Evolutionary conservation across 257 asterid genomes (phyloP), one percentile per base, ranked within the genome.

Genomic region (Nyctanthes arbortristis): DNA sequence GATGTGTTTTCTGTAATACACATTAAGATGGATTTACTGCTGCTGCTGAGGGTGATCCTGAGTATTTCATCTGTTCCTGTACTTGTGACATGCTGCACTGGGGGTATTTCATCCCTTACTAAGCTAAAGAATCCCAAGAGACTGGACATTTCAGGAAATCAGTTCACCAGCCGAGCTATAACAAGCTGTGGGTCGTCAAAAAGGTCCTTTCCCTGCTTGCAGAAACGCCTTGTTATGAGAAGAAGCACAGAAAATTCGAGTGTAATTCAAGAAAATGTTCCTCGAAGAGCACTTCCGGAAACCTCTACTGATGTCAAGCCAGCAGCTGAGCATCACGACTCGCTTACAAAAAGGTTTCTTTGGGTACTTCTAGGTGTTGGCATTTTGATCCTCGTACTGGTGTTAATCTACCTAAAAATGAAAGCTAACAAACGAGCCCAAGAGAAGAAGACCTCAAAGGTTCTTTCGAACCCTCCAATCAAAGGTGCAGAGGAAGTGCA

Each of bases 91-190:
- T 30, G 68, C 69, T 74, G 80, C 69, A 40, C 40, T 54, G 78
- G 61, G 29, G 70, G 63, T 7, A 43, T 54, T 63, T 30, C 20
- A 4, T 22, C 55, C 29, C 67, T 79, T 2, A 29, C 70, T 32
- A 68, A 40, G 60, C n/a, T 79, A 56, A 75, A 72, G 63, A 79
- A 43, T 27, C 80, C 72, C 0, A 72, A 35, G 68, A 72, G 13
- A 49, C 45, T 72, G 52, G 73, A 75, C 20, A 39, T 71, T 49
- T 75, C 81, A 18, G 20, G 45, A 29, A 79, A 79, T 61, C 58
- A 35, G 6, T 64, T 68, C 34, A 70, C n/a, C n/a, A 45, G 54
- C 6, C 54, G 24, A 43, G 24, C n/a, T 43, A n/a, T 24, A 43
- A 43, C 24, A 49, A 28, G 47, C 54, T n/a, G 20, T 43, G 22